Evolutionary conservation across 441 rosid species (phyloP).

Genomic region (Isatis lusitanica): DNA sequence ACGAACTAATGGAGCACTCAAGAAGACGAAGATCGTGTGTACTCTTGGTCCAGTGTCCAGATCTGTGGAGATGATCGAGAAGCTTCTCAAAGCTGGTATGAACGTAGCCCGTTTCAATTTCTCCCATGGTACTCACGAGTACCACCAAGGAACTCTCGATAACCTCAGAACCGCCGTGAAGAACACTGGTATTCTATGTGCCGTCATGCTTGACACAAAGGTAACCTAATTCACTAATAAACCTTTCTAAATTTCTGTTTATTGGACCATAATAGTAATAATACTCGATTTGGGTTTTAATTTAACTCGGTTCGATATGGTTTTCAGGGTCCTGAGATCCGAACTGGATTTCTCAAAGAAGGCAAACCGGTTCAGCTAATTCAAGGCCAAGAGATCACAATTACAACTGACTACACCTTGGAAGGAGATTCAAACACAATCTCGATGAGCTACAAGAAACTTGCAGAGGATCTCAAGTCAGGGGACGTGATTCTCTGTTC

Average conservation of each 20-base stretch:
- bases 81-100: conserved; percentile 91
- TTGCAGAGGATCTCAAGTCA: conserved; percentile 54
- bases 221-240: conserved; percentile 37
- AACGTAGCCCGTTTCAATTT: conserved; percentile 92
- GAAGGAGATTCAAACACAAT: conserved; percentile 55
- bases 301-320: neutral
- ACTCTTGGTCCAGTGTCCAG: conserved; percentile 86
- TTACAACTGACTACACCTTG: conserved; percentile 61
- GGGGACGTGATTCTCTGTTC: conserved; percentile 59
- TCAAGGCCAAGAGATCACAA: conserved; percentile 55
- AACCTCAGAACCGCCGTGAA: conserved; percentile 36
- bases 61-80: conserved; percentile 74
- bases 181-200: conserved; percentile 31
- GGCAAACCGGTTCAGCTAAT: conserved; percentile 51
- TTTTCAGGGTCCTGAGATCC: conserved; percentile 67
- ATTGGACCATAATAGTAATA: neutral
- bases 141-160: conserved; percentile 81
- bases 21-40: conserved; percentile 81
- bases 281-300: neutral
- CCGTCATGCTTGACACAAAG: conserved; percentile 45
- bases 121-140: conserved; percentile 83
- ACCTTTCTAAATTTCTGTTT: neutral
- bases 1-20: conserved; percentile 37
- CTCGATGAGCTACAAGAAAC: conserved; percentile 65
- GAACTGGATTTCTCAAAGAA: conserved; percentile 65